Evolutionary conservation across 202 grass and related monocot species (phyloP), one percentile per base, ranked within the genome.

Genomic region (Carex sylvatica): DNA sequence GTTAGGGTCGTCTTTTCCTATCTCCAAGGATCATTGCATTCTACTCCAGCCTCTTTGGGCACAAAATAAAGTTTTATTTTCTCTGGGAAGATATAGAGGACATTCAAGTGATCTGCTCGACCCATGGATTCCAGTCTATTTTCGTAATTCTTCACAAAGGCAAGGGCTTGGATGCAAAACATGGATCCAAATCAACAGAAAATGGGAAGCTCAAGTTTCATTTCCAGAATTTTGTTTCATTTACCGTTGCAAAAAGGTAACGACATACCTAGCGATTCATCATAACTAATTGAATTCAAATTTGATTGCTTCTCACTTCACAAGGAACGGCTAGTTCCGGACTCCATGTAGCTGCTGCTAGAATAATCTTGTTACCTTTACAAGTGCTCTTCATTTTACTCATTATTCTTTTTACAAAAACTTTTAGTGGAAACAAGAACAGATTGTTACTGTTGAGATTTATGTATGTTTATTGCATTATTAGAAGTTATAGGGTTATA

Each of bases 51-150:
- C 86, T 98, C 78, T 98, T 95, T 86, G 96, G 92, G 33, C 91
- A 90, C 26, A 98, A 95, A 90, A 98, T 91, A 74, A 93, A 88
- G 81, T 93, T 98, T 84, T 98, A 91, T 90, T 93, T 95, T 84
- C 71, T 98, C 33, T 98, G 96, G 96, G 96, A 98, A 78, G 96
- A 98, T 89, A 95, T 98, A 75, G 95, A 95, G 74, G 90, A 98
- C 59, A 98, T 98, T 76, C 92, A 94, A 83, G 78, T 91, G 76
- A 84, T 92, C 80, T 89, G 92, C 42, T 55, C 94, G 79, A 82
- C 74, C 61, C 86, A 90, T 35, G 94, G 91, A 62, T 93, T 71
- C 84, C 96, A 93, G 72, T 93, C 91, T 16, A 62, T 93, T 88
- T 40, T 84, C 28, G 90, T 98, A 79, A 93, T 88, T 92, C 92